phyloP scores from a whole-genome alignment of 23 red algal species.

The Porphyridium purpureum region DNA sequence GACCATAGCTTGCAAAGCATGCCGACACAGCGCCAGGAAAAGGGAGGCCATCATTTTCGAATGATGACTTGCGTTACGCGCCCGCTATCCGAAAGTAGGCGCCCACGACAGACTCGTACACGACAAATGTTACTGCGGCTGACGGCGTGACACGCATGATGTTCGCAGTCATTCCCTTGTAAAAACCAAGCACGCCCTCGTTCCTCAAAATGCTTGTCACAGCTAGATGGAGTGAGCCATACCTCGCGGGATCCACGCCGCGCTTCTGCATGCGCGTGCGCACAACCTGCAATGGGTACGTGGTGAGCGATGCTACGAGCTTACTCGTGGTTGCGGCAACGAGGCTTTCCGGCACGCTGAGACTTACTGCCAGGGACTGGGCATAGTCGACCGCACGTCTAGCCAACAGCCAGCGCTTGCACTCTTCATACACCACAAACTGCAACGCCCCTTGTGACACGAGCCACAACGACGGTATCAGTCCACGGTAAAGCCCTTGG shows the following conservation, averaged over 20 bases:
- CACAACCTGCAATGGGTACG: constrained; percentile 90
- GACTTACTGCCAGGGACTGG: too few species aligned
- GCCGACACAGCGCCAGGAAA: too few species aligned
- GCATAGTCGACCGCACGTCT: too few species aligned
- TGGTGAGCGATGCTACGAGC: constrained; percentile 61
- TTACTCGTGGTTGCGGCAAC: constrained; percentile 71
- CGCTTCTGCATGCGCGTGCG: constrained; percentile 91
- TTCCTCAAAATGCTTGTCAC: constrained; percentile 24
- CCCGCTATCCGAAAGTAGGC: too few species aligned
- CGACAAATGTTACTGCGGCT: constrained; percentile 86
- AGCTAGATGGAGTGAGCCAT: constrained; percentile 18
- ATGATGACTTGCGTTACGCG: too few species aligned
- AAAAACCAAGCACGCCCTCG: constrained; percentile 62
- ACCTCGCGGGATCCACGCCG: constrained; percentile 9
- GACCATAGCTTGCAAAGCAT: too few species aligned
- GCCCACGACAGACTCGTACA: too few species aligned
- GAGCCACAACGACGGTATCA: constrained; percentile 70
- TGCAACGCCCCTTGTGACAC: constrained; percentile 92
- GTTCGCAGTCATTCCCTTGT: constrained; percentile 67
- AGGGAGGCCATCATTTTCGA: too few species aligned
- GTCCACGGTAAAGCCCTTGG: constrained; percentile 64
- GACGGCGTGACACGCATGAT: constrained; percentile 72
- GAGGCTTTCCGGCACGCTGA: constrained; percentile 42
- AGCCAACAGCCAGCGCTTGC: constrained; percentile 20
- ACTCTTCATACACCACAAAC: constrained; percentile 74